Evolutionary conservation across 1,284 basidiomycete species (phyloP), one percentile per base, ranked within the genome.

Genomic region (Apiotrichum montevideense): DNA sequence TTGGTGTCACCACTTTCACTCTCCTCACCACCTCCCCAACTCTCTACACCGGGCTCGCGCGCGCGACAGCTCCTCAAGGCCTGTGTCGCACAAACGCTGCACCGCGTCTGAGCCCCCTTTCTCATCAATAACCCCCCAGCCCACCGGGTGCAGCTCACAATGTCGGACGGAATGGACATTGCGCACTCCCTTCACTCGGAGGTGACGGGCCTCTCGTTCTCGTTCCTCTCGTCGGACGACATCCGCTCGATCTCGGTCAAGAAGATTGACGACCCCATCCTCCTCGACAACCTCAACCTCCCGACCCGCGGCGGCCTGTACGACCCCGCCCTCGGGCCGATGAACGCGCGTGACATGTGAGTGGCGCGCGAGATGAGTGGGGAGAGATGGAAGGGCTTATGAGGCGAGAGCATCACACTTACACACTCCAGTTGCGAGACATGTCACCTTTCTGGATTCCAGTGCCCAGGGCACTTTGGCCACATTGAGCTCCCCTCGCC

Each of bases 381-480:
- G 39, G 6, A 35, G 7, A 6, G 11, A 45, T 5, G 13, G 13
- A 45, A 21, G 37, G n/a, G 45, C 1, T 5, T 6, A 29, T 45
- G 29, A 32, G 21, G 13, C 14, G 44, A 6, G 47, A 3, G 14
- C 10, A 1, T 0, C 6, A 3, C 14, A 21, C 52, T 58, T 45
- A 54, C 56, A 45, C 21, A 6, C 32, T 33, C 14, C 71, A 97
- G 94, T 62, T 99, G 96, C 77, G 80, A 88, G 65, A 97, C 96
- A 76, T 99, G 96, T 75, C 86, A 84, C 56, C 83, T 95, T 64
- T 89, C 85, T 50, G 93, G 90, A 69, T 98, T 87, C 77, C 86
- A 87, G 60, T 99, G 96, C 75, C 95, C 96, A 0, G 96, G 96
- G 6, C 96, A 99, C 77, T 98, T 90, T 79, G 96, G 96, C n/a